These are phyloP conservation scores for Pholiota molesta DNA, from an alignment of 768 basidiomycete species.

Conservation along the genomic window DNA sequence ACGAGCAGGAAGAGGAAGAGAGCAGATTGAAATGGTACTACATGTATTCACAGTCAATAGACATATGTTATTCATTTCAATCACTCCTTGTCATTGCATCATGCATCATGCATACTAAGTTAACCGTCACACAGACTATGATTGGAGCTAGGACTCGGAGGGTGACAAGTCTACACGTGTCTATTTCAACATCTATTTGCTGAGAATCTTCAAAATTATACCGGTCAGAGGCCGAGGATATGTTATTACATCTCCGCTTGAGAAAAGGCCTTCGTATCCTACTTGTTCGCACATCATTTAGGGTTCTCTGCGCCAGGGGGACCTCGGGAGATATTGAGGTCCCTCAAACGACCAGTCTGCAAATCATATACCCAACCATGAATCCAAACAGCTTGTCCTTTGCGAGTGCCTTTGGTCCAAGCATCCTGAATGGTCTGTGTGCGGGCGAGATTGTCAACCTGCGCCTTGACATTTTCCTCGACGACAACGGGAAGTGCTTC, in stretches of 20 bases:
- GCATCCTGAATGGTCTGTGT: slow-evolving; percentile 48
- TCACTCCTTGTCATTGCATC: neutral
- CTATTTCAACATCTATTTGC: neutral
- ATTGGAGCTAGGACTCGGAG: too few relatives aligned
- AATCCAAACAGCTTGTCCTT: slow-evolving; percentile 53
- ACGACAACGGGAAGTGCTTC: slow-evolving; percentile 50
- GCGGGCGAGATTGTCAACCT: slow-evolving; percentile 54
- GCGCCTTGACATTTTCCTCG: slow-evolving; percentile 61
- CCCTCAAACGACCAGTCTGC: slow-evolving; percentile 56
- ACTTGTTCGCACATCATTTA: neutral
- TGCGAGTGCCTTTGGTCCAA: slow-evolving; percentile 45
- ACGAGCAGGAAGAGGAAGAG: neutral
- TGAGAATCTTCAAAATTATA: neutral
- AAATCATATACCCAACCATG: slow-evolving; percentile 80
- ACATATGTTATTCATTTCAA: neutral
- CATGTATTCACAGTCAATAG: neutral
- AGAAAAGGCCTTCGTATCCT: neutral
- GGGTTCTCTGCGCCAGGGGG: slow-evolving; percentile 22
- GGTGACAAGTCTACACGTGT: neutral
- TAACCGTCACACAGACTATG: too few relatives aligned
- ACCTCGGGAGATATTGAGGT: slow-evolving; percentile 52
- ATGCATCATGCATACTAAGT: neutral
- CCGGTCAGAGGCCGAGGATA: neutral
- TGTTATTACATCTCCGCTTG: neutral
- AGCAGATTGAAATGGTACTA: neutral